Conservation (phyloP, 2,329 filamentous ascomycete species). For the Apiospora sp. region DNA sequence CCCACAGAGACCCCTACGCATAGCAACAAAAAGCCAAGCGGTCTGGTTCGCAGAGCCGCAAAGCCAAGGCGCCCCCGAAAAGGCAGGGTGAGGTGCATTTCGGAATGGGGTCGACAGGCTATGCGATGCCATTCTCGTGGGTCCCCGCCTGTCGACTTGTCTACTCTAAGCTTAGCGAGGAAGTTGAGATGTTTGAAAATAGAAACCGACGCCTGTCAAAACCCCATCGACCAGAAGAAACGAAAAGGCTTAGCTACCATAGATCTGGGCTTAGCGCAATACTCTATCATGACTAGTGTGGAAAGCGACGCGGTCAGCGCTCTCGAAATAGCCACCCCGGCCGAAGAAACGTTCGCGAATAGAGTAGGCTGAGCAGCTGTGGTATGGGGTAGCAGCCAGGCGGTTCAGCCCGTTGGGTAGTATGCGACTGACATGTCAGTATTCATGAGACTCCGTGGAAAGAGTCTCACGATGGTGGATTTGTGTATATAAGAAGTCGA, state of each 20-base stretch:
- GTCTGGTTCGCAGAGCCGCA: neutral
- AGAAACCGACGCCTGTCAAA: neutral
- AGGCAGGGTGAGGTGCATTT: neutral
- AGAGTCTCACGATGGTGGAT: neutral
- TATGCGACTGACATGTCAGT: neutral
- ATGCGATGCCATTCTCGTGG: neutral
- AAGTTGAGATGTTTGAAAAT: neutral
- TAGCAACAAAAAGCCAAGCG: neutral
- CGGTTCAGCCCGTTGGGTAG: neutral
- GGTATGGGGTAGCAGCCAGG: neutral
- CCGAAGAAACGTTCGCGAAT: neutral
- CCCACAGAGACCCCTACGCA: neutral
- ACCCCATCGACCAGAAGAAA: neutral
- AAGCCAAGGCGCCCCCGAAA: neutral
- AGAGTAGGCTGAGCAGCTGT: neutral
- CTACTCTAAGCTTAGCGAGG: neutral
- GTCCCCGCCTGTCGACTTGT: neutral
- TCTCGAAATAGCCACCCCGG: neutral
- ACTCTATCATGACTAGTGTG: neutral
- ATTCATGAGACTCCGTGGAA: neutral
- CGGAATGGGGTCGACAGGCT: neutral
- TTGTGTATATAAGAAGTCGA: neutral
- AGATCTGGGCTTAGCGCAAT: neutral
- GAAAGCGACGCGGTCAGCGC: neutral
- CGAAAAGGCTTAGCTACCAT: constrained; percentile 6